Base-by-base conservation (phyloP, 169 alveolate species). In the Plasmodium coatneyi region DNA sequence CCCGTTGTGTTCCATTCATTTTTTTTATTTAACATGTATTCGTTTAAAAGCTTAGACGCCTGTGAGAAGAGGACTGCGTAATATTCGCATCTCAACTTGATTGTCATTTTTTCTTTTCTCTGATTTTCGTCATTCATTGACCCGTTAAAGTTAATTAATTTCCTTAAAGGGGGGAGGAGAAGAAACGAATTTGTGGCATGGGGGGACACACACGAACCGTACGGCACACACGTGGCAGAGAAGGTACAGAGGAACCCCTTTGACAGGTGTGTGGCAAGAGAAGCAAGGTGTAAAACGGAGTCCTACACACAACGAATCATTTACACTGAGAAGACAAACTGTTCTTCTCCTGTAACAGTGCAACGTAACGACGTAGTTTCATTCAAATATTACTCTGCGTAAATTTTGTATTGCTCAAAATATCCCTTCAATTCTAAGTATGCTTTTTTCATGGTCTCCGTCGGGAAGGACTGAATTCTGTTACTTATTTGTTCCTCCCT, bases 401-500 rank as follows among this genome's bases (percentile, higher is more conserved):
- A 89, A 56, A 89, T 89, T 66, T 89, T 89, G 82, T 89, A 89
- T 89, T 89, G 94, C 71, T 89, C 94, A 89, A 79, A 89, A 39
- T 89, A 89, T 25, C 94, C 94, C 72, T 89, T 89, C 49, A 89
- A 79, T 89, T 89, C 94, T 79, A 89, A 54, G 52, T 89, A 89
- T 1, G 94, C 94, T 14, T 79, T 89, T 66, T 89, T 89, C 94
- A 89, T 89, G 49, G 94, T 89, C 41, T 89, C 94, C 7, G 89
- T 79, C 71, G 94, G 94, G 41, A 79, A 89, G 30, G 87, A 66
- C 41, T 89, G 94, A 49, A 89, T 89, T 60, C 94, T 89, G 41
- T 89, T 89, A 89, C 90, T 89, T 60, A 89, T 89, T 66, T 89
- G 94, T 66, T 89, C 94, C 71, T 89, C 94, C 94, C 94, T 60